Evolutionary conservation across 441 rosid genomes (phyloP).

Genomic region (Hura crepitans): DNA sequence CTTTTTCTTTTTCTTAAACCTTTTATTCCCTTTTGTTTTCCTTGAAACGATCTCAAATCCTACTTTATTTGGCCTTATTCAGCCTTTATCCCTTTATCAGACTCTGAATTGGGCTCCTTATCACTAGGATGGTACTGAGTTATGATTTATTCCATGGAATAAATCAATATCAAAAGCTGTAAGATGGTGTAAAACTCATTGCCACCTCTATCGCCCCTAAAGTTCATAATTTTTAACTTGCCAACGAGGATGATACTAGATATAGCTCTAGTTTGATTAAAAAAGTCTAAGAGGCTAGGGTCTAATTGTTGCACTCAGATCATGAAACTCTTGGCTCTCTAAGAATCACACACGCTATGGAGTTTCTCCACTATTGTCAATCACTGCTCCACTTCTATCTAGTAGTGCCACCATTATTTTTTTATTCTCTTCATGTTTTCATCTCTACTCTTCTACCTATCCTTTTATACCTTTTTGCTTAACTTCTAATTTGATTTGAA

Average conservation of each 20-base stretch:
- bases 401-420: constrained; percentile 35
- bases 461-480: too few relatives aligned
- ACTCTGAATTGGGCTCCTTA: too few relatives aligned
- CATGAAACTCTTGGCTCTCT: constrained; percentile 75
- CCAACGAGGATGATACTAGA: constrained; percentile 67
- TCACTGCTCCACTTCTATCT: constrained; percentile 76
- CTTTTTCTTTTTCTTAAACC: too few relatives aligned
- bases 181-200: constrained; percentile 79
- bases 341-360: constrained; percentile 60
- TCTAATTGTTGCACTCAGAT: constrained; percentile 72
- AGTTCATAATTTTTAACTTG: constrained; percentile 34
- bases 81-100: too few relatives aligned
- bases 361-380: constrained; percentile 78
- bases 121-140: constrained; percentile 79
- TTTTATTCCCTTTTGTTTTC: too few relatives aligned
- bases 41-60: too few relatives aligned
- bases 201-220: constrained; percentile 25
- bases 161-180: constrained; percentile 61
- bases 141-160: constrained; percentile 55
- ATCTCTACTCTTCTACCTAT: too few relatives aligned
- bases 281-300: constrained; percentile 50
- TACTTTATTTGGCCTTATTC: too few relatives aligned
- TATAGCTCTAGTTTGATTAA: constrained; percentile 68
- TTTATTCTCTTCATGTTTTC: too few relatives aligned
- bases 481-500: too few relatives aligned